Conservation (phyloP, 306 rosid genomes). For the Alnus rubra region DNA sequence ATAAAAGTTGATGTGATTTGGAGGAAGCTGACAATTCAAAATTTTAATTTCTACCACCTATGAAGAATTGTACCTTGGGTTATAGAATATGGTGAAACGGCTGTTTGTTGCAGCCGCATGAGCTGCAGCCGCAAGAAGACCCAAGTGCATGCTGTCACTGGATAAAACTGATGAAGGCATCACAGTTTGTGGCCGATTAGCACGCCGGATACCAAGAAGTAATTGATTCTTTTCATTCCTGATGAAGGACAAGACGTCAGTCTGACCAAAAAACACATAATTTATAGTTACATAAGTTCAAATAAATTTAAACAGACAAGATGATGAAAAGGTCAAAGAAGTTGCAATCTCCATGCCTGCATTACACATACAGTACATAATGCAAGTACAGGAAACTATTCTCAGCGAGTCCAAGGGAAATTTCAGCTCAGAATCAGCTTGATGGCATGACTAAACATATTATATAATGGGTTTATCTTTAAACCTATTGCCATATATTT, state of each 20-base stretch:
- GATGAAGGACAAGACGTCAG: slow-evolving; percentile 12
- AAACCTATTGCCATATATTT: slow-evolving; percentile 12
- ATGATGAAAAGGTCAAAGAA: slow-evolving; percentile 5
- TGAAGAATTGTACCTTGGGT: slow-evolving; percentile 67
- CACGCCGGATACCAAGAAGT: slow-evolving; percentile 89
- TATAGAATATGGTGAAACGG: slow-evolving; percentile 93
- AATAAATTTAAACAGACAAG: not conserved
- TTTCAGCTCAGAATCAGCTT: slow-evolving; percentile 8
- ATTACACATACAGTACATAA: not conserved
- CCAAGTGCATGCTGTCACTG: slow-evolving; percentile 98
- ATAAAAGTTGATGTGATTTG: slow-evolving; percentile 4
- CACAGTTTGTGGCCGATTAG: slow-evolving; percentile 90
- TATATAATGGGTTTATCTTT: not conserved
- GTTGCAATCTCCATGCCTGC: not conserved
- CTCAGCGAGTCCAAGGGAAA: slow-evolving; percentile 19
- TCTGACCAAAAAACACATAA: slow-evolving; percentile 7
- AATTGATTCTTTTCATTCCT: slow-evolving; percentile 98
- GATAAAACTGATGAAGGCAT: slow-evolving; percentile 99
- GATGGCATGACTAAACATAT: slow-evolving; percentile 9
- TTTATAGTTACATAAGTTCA: not conserved
- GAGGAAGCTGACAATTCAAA: not conserved
- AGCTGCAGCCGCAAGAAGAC: slow-evolving; percentile 99
- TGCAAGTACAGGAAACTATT: slow-evolving; percentile 2
- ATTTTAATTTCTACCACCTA: not conserved
- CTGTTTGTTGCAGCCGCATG: slow-evolving; percentile 98